Evolutionary conservation across 306 rosid genomes (phyloP).

Genomic region (Lagenaria siceraria): DNA sequence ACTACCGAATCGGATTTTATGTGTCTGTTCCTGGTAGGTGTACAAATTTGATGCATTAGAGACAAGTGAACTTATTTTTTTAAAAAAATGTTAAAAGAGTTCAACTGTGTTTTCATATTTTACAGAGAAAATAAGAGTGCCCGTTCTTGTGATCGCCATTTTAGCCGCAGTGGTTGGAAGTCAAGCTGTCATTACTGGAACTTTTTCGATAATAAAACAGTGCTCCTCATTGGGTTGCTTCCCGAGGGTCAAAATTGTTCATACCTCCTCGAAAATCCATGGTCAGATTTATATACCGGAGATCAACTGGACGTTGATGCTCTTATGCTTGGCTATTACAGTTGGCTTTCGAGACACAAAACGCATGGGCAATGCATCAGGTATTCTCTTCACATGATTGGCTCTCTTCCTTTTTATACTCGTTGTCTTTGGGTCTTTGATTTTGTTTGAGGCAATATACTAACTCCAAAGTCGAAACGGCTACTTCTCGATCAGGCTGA

Average conservation of each 20-base stretch:
- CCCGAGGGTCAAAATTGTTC: conserved; percentile 76
- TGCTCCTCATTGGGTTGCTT: conserved; percentile 85
- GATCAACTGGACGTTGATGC: conserved; percentile 86
- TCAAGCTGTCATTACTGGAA: conserved; percentile 90
- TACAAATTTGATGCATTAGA: conserved; percentile 5
- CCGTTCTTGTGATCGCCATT: conserved; percentile 85
- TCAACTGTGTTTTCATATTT: neutral
- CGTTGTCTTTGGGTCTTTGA: too few relatives aligned
- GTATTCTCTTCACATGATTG: conserved; percentile 1
- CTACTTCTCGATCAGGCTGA: neutral
- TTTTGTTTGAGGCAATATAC: neutral
- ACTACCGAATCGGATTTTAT: conserved; percentile 74
- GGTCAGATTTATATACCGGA: conserved; percentile 96
- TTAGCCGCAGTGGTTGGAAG: conserved; percentile 97
- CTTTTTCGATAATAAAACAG: conserved; percentile 91
- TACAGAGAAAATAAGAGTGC: conserved; percentile 74
- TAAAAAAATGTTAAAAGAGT: neutral
- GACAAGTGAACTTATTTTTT: neutral
- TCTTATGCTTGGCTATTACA: conserved; percentile 76
- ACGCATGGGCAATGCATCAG: conserved; percentile 95
- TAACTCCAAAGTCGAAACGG: neutral
- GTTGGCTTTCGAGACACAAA: conserved; percentile 89
- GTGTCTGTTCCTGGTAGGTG: conserved; percentile 89
- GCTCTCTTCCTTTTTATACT: neutral
- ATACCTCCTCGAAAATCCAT: conserved; percentile 76